Base-by-base conservation (phyloP, 306 rosid genomes). In the Dryas octopetala region DNA sequence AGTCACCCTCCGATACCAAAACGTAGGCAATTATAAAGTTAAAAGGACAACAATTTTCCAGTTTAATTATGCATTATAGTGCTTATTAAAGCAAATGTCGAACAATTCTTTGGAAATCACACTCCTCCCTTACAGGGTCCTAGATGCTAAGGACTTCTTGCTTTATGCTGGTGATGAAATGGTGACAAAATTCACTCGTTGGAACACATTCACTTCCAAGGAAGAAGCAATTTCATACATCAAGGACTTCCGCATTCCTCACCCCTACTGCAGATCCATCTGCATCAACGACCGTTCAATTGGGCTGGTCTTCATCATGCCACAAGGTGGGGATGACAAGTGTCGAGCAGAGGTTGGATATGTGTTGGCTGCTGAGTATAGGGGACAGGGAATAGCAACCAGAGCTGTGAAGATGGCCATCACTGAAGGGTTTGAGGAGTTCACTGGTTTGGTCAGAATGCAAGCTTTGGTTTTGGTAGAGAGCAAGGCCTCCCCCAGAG, bases 401-500 rank as follows among this genome's bases (percentile, higher is more conserved):
- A 68, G 57, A 72, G 83, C 79, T 13, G 23, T 60, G 58, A 79
- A 76, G 83, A 70, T 71, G 76, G 81, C 83, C 54, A 45, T 75
- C 55, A 10, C 15, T 19, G 59, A 70, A 2, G 79, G 70, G 62
- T 76, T 83, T 7, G 9, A 44, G 19, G 70, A 71, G 5, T 67
- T 71, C 58, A 57, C 73, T 1, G 47, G 46, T 38, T 63, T 71
- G 57, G 54, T 64, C 9, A 71, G 83, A 70, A 40, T 83, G 54
- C 70, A 83, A 58, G 75, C 78, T 45, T 65, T 64, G 61, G 68
- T 64, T 52, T 75, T 73, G 41, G n/a, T 69, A 0, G 80, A 77
- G 76, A 84, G 80, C 74, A 76, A 23, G 57, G 80, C 74, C 11
- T 84, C 19, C 19, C 83, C 52, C 85, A 77, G 41, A 78, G 74